Percentiles rank a stretch among this genome's conserved stretches.
These are phyloP conservation scores for Aristolochia californica DNA, from an alignment of 164 flowering plant genomes.

Conservation along the genomic window DNA sequence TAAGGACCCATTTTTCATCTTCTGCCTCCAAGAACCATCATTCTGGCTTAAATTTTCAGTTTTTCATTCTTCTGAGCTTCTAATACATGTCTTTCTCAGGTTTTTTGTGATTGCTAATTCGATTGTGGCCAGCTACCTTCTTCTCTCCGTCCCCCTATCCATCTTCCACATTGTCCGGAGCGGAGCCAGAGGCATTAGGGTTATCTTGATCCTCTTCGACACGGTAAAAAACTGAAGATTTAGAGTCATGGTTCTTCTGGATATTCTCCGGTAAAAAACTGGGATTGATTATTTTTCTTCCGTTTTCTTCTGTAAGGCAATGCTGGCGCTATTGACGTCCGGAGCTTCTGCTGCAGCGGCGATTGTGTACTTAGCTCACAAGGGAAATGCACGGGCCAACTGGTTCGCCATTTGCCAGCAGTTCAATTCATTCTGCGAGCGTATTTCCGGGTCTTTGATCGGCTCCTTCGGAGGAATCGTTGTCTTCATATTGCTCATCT, in stretches of 20 bases:
- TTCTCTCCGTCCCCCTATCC: constrained; percentile 43
- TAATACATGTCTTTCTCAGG: constrained; percentile 24
- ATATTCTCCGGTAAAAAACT: no score
- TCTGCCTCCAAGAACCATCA: no score
- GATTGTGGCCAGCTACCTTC: constrained; percentile 44
- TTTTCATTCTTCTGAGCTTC: constrained; percentile 31
- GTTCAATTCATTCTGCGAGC: constrained; percentile 48
- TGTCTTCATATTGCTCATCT: constrained; percentile 35
- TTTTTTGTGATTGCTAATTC: constrained; percentile 60
- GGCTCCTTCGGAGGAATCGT: constrained; percentile 51
- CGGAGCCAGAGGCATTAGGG: constrained; percentile 24
- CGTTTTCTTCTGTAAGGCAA: constrained; percentile 20
- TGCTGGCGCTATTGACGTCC: constrained; percentile 42
- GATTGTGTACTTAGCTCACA: constrained; percentile 73
- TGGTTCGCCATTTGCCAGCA: constrained; percentile 72
- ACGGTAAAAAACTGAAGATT: no score
- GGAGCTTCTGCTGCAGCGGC: constrained; percentile 74
- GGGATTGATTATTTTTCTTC: neutral
- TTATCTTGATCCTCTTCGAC: constrained; percentile 45
- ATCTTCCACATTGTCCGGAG: constrained; percentile 40
- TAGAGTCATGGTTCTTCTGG: no score
- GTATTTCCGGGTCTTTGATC: constrained; percentile 50
- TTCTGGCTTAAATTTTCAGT: no score
- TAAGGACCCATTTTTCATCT: constrained; percentile 27
- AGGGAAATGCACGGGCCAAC: constrained; percentile 55